Conservation (phyloP, 371 early-diverging fungal genomes). For the Dichotomocladium elegans region DNA sequence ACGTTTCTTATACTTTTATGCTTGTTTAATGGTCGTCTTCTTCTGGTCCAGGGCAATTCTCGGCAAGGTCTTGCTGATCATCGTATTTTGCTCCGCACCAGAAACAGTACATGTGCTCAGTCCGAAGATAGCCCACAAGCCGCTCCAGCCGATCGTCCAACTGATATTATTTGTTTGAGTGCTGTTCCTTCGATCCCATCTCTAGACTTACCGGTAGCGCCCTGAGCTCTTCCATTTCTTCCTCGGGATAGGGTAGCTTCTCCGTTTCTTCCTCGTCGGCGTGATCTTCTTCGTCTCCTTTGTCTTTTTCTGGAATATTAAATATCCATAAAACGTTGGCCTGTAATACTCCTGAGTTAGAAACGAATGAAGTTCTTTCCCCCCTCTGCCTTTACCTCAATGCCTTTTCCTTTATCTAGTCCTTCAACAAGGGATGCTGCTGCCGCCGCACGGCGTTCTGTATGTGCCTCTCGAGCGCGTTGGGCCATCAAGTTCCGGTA, state of each 20-base stretch:
- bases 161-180: slow-evolving; percentile 1
- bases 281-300: slow-evolving; percentile 11
- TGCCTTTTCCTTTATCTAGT: slow-evolving; percentile 37
- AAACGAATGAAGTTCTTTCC: background rate
- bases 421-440: slow-evolving; percentile 37
- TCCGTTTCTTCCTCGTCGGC: slow-evolving; percentile 13
- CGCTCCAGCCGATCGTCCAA: slow-evolving; percentile 32
- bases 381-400: slow-evolving; percentile 6
- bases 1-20: too few species aligned
- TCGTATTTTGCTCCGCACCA: slow-evolving; percentile 62
- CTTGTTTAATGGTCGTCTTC: slow-evolving; percentile 55
- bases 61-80: slow-evolving; percentile 41
- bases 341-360: background rate
- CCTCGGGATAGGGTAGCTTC: slow-evolving; percentile 16
- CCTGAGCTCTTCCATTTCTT: slow-evolving; percentile 25
- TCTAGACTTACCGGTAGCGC: slow-evolving; percentile 14
- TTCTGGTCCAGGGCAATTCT: slow-evolving; percentile 55
- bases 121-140: slow-evolving; percentile 48
- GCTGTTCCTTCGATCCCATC: background rate
- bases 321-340: slow-evolving; percentile 16
- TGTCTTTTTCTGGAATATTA: slow-evolving; percentile 10
- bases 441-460: slow-evolving; percentile 20
- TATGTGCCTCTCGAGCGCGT: slow-evolving; percentile 25
- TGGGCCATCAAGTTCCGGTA: slow-evolving; percentile 32
- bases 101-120: slow-evolving; percentile 55